Conservation (phyloP, 1,139 yeast genomes). For the Diutina rugosa region DNA sequence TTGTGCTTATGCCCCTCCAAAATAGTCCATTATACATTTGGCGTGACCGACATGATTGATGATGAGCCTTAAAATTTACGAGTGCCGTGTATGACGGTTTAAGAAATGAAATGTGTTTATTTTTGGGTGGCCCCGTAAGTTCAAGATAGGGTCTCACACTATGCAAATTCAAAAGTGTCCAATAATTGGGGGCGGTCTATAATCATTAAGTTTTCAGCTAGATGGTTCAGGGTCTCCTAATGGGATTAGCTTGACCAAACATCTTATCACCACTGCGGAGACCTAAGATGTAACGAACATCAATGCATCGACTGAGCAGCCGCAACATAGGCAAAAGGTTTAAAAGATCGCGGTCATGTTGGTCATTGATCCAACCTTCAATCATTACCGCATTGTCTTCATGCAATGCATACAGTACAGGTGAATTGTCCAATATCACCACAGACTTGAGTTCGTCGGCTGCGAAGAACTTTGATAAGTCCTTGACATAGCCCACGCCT, state of each 20-base stretch:
- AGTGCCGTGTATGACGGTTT: neutral
- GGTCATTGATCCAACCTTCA: conserved; percentile 97
- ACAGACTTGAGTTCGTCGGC: conserved; percentile 48
- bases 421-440: conserved; percentile 83
- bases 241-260: conserved; percentile 20
- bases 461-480: conserved; percentile 40
- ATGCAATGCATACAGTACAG: conserved; percentile 74
- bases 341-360: conserved; percentile 70
- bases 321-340: conserved; percentile 71
- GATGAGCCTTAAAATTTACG: no score
- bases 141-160: neutral
- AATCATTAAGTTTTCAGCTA: neutral
- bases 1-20: no score
- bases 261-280: conserved; percentile 67
- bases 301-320: conserved; percentile 69
- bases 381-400: conserved; percentile 83
- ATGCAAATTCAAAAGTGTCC: neutral
- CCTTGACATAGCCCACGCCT: conserved; percentile 84
- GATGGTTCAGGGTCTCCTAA: neutral
- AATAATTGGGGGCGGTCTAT: neutral
- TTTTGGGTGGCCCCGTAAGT: neutral
- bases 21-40: no score
- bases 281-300: conserved; percentile 73
- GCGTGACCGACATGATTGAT: no score
- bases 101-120: neutral